Conservation (phyloP, 352 stramenopile genomes). For the Pythium dissimile region DNA sequence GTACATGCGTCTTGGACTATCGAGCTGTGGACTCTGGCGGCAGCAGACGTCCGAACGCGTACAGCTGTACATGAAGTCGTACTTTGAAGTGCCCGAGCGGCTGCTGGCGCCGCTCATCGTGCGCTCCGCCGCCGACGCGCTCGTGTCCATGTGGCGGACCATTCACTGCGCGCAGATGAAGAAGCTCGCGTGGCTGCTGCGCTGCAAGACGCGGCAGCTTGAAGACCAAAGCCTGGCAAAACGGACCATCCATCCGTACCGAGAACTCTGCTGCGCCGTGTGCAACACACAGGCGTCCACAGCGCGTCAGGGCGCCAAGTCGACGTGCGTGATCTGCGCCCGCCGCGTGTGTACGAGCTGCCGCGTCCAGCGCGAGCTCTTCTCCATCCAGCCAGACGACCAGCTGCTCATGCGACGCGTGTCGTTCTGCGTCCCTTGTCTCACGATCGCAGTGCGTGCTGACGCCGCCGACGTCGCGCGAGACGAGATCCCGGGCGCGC, state of each 20-base stretch:
- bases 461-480: conserved; percentile 18
- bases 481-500: conserved; percentile 18
- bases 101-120: conserved; percentile 37
- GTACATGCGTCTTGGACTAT: conserved; percentile 45
- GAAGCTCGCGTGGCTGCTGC: conserved; percentile 59
- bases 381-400: not conserved
- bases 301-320: conserved; percentile 2
- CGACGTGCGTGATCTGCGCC: conserved; percentile 15
- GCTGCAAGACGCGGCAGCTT: conserved; percentile 10
- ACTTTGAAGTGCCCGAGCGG: conserved; percentile 40
- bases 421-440: conserved; percentile 21
- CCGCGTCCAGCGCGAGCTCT: conserved; percentile 21
- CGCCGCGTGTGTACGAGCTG: conserved; percentile 16
- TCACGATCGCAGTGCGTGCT: conserved; percentile 17
- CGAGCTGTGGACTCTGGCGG: conserved; percentile 45
- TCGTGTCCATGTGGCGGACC: conserved; percentile 35
- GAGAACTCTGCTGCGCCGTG: conserved; percentile 3
- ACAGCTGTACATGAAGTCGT: conserved; percentile 38
- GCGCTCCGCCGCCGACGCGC: conserved; percentile 32
- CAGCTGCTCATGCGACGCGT: conserved; percentile 5
- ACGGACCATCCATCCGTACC: too few species aligned
- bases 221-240: not conserved
- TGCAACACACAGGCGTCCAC: conserved; percentile 1
- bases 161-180: conserved; percentile 64
- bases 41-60: conserved; percentile 23